A percentile compares a stretch with the other conserved stretches of the same genome.
Conservation (phyloP, 1,284 basidiomycete genomes). For the Volvariella surrecta region DNA sequence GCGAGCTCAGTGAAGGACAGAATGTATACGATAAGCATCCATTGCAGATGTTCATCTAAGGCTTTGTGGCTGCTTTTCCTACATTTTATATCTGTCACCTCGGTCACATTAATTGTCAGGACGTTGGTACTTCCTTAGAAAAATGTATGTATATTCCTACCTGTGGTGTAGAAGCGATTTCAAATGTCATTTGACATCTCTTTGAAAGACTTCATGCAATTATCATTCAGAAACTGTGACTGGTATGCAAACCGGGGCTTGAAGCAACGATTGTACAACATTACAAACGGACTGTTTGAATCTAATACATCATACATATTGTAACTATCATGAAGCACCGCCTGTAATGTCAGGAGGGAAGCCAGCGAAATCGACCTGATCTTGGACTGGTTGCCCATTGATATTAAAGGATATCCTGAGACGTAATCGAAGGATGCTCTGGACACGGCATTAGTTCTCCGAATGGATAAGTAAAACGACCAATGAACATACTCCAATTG, state of each 20-base stretch:
- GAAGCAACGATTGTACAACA: too few relatives aligned
- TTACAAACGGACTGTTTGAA: not conserved
- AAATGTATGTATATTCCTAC: too few relatives aligned
- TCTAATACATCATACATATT: not conserved
- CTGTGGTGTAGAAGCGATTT: too few relatives aligned
- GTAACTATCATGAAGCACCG: slow-evolving; percentile 18
- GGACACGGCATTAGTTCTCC: slow-evolving; percentile 10
- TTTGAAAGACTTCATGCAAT: too few relatives aligned
- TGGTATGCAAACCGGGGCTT: too few relatives aligned
- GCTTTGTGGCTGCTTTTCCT: slow-evolving; percentile 7
- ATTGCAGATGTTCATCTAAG: slow-evolving; percentile 72
- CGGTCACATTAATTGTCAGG: too few relatives aligned
- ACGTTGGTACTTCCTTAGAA: too few relatives aligned
- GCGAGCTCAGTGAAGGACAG: slow-evolving; percentile 80
- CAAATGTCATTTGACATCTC: too few relatives aligned
- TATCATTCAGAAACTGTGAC: too few relatives aligned
- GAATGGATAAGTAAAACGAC: slow-evolving; percentile 1
- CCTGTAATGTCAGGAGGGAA: slow-evolving; percentile 80
- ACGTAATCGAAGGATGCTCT: slow-evolving; percentile 82
- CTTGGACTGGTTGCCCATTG: slow-evolving; percentile 68
- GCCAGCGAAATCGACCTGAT: slow-evolving; percentile 91
- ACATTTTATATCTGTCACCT: not conserved
- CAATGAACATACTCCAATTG: slow-evolving; percentile 64
- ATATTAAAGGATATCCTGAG: slow-evolving; percentile 76
- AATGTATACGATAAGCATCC: slow-evolving; percentile 85